Evolutionary conservation across 768 basidiomycete genomes (phyloP).

Genomic region (Agaricus bisporus): DNA sequence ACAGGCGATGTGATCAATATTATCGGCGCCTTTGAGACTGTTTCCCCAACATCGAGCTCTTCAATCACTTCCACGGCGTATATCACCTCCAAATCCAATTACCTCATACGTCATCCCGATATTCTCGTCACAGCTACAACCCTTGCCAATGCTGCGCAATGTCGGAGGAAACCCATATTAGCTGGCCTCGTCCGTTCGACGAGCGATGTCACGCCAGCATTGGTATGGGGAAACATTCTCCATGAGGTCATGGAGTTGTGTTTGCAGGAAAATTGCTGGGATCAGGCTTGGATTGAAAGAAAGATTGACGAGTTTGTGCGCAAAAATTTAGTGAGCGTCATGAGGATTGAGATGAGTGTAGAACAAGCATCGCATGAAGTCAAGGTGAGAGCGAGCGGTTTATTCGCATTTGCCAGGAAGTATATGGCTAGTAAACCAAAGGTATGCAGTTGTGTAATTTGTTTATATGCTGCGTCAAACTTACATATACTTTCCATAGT

Average conservation of each 20-base stretch:
- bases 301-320: conserved; percentile 51
- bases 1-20: conserved; percentile 80
- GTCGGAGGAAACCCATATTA: conserved; percentile 83
- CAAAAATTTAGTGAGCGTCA: conserved; percentile 51
- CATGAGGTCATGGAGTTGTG: conserved; percentile 89
- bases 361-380: conserved; percentile 12
- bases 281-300: conserved; percentile 51
- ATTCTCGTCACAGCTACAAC: conserved; percentile 86
- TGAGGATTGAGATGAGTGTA: conserved; percentile 51
- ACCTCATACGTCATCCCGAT: conserved; percentile 89
- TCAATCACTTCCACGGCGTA: conserved; percentile 36
- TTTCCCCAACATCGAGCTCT: conserved; percentile 26
- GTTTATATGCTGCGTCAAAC: background rate
- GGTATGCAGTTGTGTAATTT: conserved; percentile 28
- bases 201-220: conserved; percentile 55
- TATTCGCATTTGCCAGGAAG: conserved; percentile 55
- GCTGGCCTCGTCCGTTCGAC: conserved; percentile 53
- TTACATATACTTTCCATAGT: conserved; percentile 31
- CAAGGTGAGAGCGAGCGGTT: conserved; percentile 48
- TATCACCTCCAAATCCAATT: conserved; percentile 57
- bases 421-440: conserved; percentile 65
- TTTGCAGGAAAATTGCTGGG: conserved; percentile 57
- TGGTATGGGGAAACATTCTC: conserved; percentile 90
- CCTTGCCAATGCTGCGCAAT: conserved; percentile 77
- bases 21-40: conserved; percentile 39